Evolutionary conservation across 106 monocot species (phyloP).

Genomic region (Dendrobium officinale): DNA sequence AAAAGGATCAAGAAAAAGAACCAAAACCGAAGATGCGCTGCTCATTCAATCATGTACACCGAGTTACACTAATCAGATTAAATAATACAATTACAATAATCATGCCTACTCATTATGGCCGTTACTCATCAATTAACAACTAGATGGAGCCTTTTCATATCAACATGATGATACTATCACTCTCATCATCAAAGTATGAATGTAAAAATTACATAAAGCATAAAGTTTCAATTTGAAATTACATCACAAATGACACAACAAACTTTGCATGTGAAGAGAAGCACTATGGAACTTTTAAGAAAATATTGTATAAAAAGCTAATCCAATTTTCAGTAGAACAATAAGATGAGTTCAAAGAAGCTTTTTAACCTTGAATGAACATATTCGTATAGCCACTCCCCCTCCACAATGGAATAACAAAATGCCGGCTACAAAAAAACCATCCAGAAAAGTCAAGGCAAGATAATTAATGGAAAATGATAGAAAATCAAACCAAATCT

Average conservation of each 20-base stretch:
- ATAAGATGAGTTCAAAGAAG: background rate
- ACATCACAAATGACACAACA: background rate
- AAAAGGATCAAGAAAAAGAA: background rate
- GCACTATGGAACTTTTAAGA: background rate
- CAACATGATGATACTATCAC: no score
- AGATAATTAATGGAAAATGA: background rate
- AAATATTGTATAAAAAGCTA: background rate
- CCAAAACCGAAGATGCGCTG: background rate
- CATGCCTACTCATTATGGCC: no score
- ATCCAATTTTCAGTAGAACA: background rate
- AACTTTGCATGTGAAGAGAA: background rate
- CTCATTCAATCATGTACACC: no score
- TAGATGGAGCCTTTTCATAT: no score
- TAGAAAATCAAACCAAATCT: conserved; percentile 5
- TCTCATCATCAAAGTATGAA: no score
- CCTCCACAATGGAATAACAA: conserved; percentile 88
- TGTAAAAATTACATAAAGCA: background rate
- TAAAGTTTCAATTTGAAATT: background rate
- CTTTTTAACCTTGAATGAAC: conserved; percentile 76
- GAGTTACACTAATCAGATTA: no score
- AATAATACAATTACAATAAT: no score
- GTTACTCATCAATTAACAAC: no score
- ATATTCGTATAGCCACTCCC: conserved; percentile 84
- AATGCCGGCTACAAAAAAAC: conserved; percentile 59
- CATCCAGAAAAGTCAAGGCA: background rate